These are phyloP conservation scores for Malus orientalis DNA, from an alignment of 306 rosid genomes.

Conservation along the genomic window DNA sequence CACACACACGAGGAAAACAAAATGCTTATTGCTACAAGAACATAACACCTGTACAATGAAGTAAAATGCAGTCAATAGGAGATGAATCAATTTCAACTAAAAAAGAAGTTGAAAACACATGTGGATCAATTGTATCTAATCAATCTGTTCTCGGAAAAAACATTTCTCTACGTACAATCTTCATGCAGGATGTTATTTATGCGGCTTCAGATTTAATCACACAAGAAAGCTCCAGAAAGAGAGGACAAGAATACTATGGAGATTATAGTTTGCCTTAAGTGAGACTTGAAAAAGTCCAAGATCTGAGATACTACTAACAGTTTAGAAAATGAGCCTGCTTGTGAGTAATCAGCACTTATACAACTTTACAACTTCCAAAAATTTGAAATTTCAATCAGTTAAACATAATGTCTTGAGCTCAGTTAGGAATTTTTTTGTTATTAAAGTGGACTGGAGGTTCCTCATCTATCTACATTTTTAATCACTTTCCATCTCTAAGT, in stretches of 20 bases:
- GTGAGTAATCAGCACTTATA: neutral
- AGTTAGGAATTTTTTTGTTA: neutral
- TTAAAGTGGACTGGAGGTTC: neutral
- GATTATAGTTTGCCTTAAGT: neutral
- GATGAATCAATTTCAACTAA: neutral
- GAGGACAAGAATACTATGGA: neutral
- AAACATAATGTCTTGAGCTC: neutral
- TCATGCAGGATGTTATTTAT: neutral
- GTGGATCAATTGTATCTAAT: neutral
- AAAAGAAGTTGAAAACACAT: neutral
- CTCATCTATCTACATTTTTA: neutral
- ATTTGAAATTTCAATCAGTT: neutral
- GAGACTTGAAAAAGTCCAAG: neutral
- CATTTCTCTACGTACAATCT: neutral
- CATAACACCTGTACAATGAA: neutral
- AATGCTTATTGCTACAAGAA: neutral
- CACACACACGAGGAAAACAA: neutral
- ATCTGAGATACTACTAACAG: neutral
- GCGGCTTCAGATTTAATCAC: neutral
- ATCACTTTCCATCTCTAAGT: neutral
- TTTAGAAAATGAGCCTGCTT: neutral
- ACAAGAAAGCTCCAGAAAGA: neutral
- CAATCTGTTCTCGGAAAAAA: neutral
- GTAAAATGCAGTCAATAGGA: neutral
- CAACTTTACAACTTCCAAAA: neutral